Evolutionary conservation across 257 asterid species (phyloP).

Genomic region (Lycium barbarum): DNA sequence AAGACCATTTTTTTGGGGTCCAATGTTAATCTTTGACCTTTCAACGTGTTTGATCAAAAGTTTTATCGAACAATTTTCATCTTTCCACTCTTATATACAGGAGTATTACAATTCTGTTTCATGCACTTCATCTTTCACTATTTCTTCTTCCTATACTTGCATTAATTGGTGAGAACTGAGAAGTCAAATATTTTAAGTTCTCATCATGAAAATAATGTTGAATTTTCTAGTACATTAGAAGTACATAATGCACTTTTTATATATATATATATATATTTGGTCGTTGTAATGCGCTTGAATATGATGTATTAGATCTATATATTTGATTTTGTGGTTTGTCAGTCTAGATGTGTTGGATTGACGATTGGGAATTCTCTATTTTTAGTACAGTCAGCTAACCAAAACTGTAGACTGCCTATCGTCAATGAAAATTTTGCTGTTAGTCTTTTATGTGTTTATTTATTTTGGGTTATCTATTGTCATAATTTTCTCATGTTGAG

Average conservation of each 20-base stretch:
- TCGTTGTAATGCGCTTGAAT: neutral
- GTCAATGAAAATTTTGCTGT: neutral
- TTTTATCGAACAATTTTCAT: neutral
- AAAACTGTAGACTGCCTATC: neutral
- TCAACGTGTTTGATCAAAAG: neutral
- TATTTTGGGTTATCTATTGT: too few relatives aligned
- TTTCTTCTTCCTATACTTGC: too few relatives aligned
- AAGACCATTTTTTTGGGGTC: neutral
- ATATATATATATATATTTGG: neutral
- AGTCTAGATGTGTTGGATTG: too few relatives aligned
- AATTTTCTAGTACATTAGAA: neutral
- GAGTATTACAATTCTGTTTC: too few relatives aligned
- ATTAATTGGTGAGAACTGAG: neutral
- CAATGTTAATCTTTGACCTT: constrained; percentile 8
- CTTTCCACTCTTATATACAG: neutral
- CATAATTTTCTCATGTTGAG: too few relatives aligned
- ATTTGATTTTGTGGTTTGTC: too few relatives aligned
- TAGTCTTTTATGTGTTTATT: too few relatives aligned
- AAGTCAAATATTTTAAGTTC: neutral
- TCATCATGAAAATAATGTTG: neutral
- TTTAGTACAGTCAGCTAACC: neutral
- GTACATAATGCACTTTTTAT: neutral
- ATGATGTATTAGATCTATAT: too few relatives aligned
- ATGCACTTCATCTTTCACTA: too few relatives aligned
- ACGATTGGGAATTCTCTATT: too few relatives aligned